Base-by-base conservation (phyloP, 257 asterid genomes). In the Ocimum tenuiflorum region DNA sequence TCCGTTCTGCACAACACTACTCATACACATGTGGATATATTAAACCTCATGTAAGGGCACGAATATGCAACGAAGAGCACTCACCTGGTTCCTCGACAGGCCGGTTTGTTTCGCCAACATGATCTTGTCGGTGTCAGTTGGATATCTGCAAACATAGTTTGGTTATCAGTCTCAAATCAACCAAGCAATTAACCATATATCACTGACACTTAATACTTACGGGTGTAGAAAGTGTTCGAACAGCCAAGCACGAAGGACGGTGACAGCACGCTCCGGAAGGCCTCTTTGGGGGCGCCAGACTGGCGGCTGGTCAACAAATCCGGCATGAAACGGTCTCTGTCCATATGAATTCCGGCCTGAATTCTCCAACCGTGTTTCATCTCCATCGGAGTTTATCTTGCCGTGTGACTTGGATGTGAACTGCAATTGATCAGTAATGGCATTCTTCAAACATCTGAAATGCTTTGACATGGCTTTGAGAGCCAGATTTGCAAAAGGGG, bases 261-360 rank as follows among this genome's bases (percentile, higher is more conserved):
- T 74, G 0, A 94, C 99, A 61, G 99, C 99, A 19, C 88, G 96
- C 71, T 94, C 99, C 0, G 99, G 99, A 6, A 94, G 95, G 1
- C 99, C 99, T 74, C 97, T 69, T 69, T 94, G 99, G 2, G 99
- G 97, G 4, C 99, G 86, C 99, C 99, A 94, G 20, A 90, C 91
- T n/a, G 97, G 97, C 36, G 97, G 97, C 36, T 83, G 96, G 33
- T 81, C 85, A 12, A 60, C 48, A n/a, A 78, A 73, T 19, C 91
- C 95, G 0, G 72, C 1, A 24, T 80, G 94, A 60, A 79, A 68
- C 9, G 83, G 55, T 60, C 86, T 79, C 57, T 75, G 84, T 73
- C 74, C 60, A 19, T 60, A 78, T 29, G 72, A n/a, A 10, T 75
- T 79, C 56, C 65, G 68, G 8, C 80, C 85, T 0, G 86, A 65